Base-by-base conservation (phyloP, 108 stramenopile genomes). In the Fragilariopsis cylindrus region DNA sequence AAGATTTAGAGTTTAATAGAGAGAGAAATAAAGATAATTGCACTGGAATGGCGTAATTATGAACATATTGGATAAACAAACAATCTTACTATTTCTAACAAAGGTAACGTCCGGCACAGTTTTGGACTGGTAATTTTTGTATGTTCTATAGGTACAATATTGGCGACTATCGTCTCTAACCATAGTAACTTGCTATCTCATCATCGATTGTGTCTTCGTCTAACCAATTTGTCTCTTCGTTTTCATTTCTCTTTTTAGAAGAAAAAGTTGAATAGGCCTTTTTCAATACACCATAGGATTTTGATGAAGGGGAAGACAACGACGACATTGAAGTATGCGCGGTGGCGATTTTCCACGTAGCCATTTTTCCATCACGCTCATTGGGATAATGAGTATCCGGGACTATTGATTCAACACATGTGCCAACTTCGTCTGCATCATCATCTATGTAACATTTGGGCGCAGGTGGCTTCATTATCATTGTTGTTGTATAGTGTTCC, bases 331-430 rank as follows among this genome's bases (percentile, higher is more conserved):
- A 42, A 45, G 62, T 45, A 12, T 45, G 8, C 6, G n/a, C 39
- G 5, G 47, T 39, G 12, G 21, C 50, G 49, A 68, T 52, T 52
- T 68, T 52, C 67, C 67, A 68, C 48, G 67, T 49, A n/a, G 67
- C 13, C n/a, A 63, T 63, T 63, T 63, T 63, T 15, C 62, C 62
- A 40, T 63, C 62, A 5, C 43, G 46, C 5, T n/a, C 4, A 43
- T 45, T 63, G 9, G 62, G 67, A 50, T 18, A 52, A 40, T 68
- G 67, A 3, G 67, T 68, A 50, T 68, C 67, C 7, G 67, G 67
- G 16, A 68, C 67, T 19, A 68, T 68, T 21, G 67, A 68, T 48
- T 52, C 67, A 49, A 52, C 67, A 50, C 67, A 68, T 48, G 67
- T 68, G 39, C 67, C 67, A 52, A 68, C 67, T 52, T 68, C 67